These are phyloP conservation scores for Calonectria hongkongensis DNA, from an alignment of 2,329 filamentous ascomycete species.

Conservation along the genomic window DNA sequence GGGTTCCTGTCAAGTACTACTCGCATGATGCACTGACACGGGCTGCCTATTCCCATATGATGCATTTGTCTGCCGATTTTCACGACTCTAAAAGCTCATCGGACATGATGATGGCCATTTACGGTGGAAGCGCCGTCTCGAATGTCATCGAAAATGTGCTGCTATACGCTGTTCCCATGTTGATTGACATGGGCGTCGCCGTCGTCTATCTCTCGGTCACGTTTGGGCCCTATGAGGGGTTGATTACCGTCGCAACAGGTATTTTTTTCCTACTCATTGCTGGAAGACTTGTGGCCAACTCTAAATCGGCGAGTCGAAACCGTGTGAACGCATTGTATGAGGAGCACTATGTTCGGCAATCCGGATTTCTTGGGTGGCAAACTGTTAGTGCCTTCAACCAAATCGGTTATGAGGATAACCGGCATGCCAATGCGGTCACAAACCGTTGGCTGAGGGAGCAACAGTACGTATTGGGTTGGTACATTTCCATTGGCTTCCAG, in stretches of 20 bases:
- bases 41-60: constrained; percentile 75
- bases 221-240: constrained; percentile 77
- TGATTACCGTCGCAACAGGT: constrained; percentile 76
- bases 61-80: constrained; percentile 77
- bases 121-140: constrained; percentile 71
- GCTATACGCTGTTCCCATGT: constrained; percentile 75
- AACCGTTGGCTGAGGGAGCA: constrained; percentile 62
- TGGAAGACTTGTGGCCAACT: constrained; percentile 69
- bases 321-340: constrained; percentile 73
- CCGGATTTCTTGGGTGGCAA: constrained; percentile 75
- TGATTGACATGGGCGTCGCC: constrained; percentile 76
- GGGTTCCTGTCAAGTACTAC: constrained; percentile 76
- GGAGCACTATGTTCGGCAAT: constrained; percentile 73
- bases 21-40: constrained; percentile 72
- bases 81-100: constrained; percentile 77
- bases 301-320: constrained; percentile 69
- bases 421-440: constrained; percentile 71
- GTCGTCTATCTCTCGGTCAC: constrained; percentile 75
- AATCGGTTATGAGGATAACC: constrained; percentile 72
- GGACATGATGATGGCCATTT: constrained; percentile 75
- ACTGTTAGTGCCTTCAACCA: constrained; percentile 77
- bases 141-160: constrained; percentile 75
- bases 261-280: constrained; percentile 74
- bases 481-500: constrained; percentile 73
- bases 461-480: constrained; percentile 65